A percentile compares a stretch with the other conserved stretches of the same genome.
These are phyloP conservation scores for Sutorius eximius DNA, from an alignment of 1,284 basidiomycete species.

Conservation along the genomic window DNA sequence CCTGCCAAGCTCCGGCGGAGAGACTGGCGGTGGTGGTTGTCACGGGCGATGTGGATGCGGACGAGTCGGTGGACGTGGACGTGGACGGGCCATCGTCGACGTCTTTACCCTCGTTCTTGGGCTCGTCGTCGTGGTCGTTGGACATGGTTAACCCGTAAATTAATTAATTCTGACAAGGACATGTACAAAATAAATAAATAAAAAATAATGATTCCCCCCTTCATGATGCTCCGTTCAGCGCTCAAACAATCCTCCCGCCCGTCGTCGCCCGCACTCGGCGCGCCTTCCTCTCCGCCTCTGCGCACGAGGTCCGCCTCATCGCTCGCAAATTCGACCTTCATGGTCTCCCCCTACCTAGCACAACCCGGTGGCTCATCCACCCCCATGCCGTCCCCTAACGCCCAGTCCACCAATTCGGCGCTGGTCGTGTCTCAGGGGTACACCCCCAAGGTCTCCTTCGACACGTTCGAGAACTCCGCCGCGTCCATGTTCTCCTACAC, in stretches of 20 bases:
- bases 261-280: slow-evolving; percentile 25
- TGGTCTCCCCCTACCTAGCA: slow-evolving; percentile 8
- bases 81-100: slow-evolving; percentile 1
- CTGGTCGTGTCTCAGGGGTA: slow-evolving; percentile 50
- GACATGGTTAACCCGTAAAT: slow-evolving; percentile 9
- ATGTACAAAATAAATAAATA: slow-evolving; percentile 11
- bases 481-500: slow-evolving; percentile 75
- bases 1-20: slow-evolving; percentile 67
- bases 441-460: slow-evolving; percentile 86
- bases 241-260: slow-evolving; percentile 45
- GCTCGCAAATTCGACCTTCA: slow-evolving; percentile 14
- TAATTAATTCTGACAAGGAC: not conserved
- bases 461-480: slow-evolving; percentile 76
- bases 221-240: slow-evolving; percentile 45
- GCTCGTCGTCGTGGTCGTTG: slow-evolving; percentile 1
- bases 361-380: slow-evolving; percentile 17
- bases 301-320: slow-evolving; percentile 25
- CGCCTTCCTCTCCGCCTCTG: slow-evolving; percentile 19
- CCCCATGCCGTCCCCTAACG: slow-evolving; percentile 21
- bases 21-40: slow-evolving; percentile 16
- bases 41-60: slow-evolving; percentile 6
- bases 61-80: slow-evolving; percentile 5
- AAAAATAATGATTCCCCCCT: slow-evolving; percentile 1
- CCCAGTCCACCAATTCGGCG: slow-evolving; percentile 16
- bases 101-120: slow-evolving; percentile 6